Conservation (phyloP, 331 rosid genomes). For the Quercus tomentella region DNA sequence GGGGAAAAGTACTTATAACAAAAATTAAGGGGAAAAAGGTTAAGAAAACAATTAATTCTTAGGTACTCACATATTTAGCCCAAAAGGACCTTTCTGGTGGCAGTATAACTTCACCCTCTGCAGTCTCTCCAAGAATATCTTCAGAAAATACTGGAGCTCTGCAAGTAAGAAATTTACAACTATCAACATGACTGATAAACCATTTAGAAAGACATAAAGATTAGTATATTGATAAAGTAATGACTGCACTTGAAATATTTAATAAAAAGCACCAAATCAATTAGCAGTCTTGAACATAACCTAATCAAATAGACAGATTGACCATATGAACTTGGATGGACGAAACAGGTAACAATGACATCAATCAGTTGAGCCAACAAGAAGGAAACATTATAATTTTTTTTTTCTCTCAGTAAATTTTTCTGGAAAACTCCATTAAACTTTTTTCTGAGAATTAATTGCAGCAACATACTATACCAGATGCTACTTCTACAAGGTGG, state of each 20-base stretch:
- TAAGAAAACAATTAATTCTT: background rate
- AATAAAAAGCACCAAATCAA: background rate
- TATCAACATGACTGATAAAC: slow-evolving; percentile 1
- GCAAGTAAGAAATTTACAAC: slow-evolving; percentile 5
- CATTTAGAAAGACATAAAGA: background rate
- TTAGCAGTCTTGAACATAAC: background rate
- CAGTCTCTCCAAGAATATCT: slow-evolving; percentile 64
- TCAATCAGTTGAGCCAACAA: background rate
- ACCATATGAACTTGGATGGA: background rate
- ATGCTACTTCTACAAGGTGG: background rate
- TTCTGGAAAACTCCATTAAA: background rate
- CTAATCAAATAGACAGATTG: background rate
- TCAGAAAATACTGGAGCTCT: slow-evolving; percentile 84
- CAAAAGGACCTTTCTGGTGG: slow-evolving; percentile 85
- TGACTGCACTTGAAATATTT: background rate
- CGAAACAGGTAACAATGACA: background rate
- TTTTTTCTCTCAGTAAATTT: background rate
- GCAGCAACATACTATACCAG: background rate
- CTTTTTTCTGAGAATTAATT: background rate
- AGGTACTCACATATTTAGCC: slow-evolving; percentile 92
- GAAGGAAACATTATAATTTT: no score
- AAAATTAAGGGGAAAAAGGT: background rate
- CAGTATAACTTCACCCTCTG: slow-evolving; percentile 60
- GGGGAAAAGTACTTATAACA: background rate
- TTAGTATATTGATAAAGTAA: slow-evolving; percentile 5